phyloP scores from a whole-genome alignment of 805 yeast species.

The Wickerhamomyces strasburgensis region DNA sequence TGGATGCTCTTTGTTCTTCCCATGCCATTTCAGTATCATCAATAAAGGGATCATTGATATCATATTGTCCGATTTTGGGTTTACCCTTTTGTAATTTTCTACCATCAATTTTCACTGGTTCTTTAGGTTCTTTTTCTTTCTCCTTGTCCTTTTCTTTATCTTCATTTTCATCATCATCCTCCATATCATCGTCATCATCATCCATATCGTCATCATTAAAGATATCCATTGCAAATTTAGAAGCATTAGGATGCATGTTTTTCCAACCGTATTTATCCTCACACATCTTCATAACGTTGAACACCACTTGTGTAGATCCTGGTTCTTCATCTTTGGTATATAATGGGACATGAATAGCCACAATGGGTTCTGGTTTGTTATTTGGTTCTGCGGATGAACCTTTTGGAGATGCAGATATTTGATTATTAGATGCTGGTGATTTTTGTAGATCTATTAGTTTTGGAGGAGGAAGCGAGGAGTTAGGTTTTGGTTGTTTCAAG shows the following conservation, averaged over 20 bases:
- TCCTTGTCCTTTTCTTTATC: constrained; percentile 33
- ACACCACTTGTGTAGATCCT: constrained; percentile 58
- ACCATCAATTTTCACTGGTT: constrained; percentile 35
- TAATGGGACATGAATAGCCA: constrained; percentile 52
- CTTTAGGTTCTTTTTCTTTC: constrained; percentile 16
- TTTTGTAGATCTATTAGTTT: constrained; percentile 11
- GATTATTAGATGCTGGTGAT: constrained; percentile 2
- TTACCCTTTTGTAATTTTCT: constrained; percentile 47
- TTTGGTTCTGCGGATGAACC: constrained; percentile 1
- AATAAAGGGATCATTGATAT: constrained; percentile 88
- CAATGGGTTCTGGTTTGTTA: constrained; percentile 36
- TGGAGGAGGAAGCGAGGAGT: constrained; percentile 17
- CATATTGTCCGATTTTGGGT: constrained; percentile 86
- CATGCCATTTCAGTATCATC: constrained; percentile 89
- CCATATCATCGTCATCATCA: constrained; percentile 40
- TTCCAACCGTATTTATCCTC: constrained; percentile 85
- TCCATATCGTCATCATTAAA: constrained; percentile 51
- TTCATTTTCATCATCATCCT: constrained; percentile 33
- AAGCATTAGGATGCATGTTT: constrained; percentile 60
- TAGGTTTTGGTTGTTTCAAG: constrained; percentile 19
- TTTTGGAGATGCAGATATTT: neutral
- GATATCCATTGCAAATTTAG: constrained; percentile 49
- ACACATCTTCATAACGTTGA: constrained; percentile 67
- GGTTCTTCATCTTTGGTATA: constrained; percentile 44
- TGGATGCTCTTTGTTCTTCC: constrained; percentile 91